A percentile compares a stretch with the other conserved stretches of the same genome.
Evolutionary conservation across 2,329 filamentous ascomycete genomes (phyloP).

Genomic region (Fusarium anguioides): DNA sequence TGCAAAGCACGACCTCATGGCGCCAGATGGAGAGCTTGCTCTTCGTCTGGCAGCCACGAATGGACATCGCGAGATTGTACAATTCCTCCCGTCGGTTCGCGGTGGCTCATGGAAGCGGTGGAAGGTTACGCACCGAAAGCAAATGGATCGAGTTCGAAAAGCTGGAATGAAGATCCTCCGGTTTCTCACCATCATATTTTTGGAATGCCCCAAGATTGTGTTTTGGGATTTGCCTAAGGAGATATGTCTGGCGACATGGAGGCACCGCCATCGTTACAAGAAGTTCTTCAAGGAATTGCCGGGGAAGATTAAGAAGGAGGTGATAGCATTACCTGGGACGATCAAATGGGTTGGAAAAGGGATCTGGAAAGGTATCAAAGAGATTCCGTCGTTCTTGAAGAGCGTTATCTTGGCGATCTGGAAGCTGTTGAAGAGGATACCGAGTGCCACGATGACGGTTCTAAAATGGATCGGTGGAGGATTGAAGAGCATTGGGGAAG

Average conservation of each 20-base stretch:
- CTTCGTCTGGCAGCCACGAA: conserved; percentile 57
- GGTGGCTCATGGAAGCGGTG: conserved; percentile 54
- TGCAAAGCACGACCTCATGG: conserved; percentile 57
- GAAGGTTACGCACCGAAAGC: conserved; percentile 47
- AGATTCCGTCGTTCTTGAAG: conserved; percentile 25
- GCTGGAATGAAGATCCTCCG: conserved; percentile 38
- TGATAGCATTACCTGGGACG: conserved; percentile 29
- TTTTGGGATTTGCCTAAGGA: conserved; percentile 48
- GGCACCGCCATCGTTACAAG: conserved; percentile 45
- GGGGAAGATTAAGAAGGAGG: conserved; percentile 32
- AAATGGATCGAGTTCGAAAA: conserved; percentile 42
- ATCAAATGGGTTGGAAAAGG: conserved; percentile 17
- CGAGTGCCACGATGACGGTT: conserved; percentile 40
- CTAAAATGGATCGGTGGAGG: conserved; percentile 48
- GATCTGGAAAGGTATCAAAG: conserved; percentile 38
- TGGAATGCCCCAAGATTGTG: too few relatives aligned
- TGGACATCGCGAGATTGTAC: conserved; percentile 57
- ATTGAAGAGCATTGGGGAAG: conserved; percentile 39
- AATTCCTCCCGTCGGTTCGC: conserved; percentile 54
- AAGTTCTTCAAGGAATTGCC: conserved; percentile 46
- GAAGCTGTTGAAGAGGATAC: conserved; percentile 31
- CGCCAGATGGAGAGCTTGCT: conserved; percentile 58
- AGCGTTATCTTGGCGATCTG: conserved; percentile 26
- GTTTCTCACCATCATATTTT: too few relatives aligned
- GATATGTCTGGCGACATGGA: conserved; percentile 32